Evolutionary conservation across 1,284 basidiomycete genomes (phyloP).

Genomic region (Sutorius eximius): DNA sequence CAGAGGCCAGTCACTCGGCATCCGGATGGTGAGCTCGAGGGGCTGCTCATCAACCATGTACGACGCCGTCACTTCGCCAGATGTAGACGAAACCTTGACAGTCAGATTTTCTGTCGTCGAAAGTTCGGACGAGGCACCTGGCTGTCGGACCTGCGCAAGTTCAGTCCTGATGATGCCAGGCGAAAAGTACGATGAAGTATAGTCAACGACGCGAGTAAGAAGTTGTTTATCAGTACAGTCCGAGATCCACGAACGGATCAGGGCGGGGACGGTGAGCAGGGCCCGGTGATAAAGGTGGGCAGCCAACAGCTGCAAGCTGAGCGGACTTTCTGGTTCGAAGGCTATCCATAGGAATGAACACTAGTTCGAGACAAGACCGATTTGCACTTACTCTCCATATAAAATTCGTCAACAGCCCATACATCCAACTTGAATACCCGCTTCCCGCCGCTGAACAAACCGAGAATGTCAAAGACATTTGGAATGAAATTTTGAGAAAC

Average conservation of each 20-base stretch:
- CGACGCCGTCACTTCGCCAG: slow-evolving; percentile 76
- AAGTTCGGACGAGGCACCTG: slow-evolving; percentile 62
- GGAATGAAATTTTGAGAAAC: slow-evolving; percentile 73
- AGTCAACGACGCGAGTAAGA: slow-evolving; percentile 70
- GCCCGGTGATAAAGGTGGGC: slow-evolving; percentile 90
- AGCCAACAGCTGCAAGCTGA: slow-evolving; percentile 71
- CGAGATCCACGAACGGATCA: slow-evolving; percentile 84
- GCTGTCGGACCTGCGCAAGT: slow-evolving; percentile 72
- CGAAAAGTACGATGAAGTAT: slow-evolving; percentile 88
- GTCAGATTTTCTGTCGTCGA: slow-evolving; percentile 76
- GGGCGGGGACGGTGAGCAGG: slow-evolving; percentile 77
- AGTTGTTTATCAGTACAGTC: slow-evolving; percentile 90
- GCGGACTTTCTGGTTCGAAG: slow-evolving; percentile 56
- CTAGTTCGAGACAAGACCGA: not conserved
- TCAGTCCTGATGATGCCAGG: slow-evolving; percentile 87
- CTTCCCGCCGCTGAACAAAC: slow-evolving; percentile 56
- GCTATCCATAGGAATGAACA: slow-evolving; percentile 40
- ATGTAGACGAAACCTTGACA: slow-evolving; percentile 69
- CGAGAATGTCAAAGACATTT: slow-evolving; percentile 68
- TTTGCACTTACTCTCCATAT: slow-evolving; percentile 66
- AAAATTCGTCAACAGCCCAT: slow-evolving; percentile 87
- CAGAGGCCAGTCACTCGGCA: slow-evolving; percentile 91
- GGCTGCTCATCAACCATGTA: slow-evolving; percentile 95
- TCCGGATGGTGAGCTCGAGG: slow-evolving; percentile 86
- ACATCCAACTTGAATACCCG: slow-evolving; percentile 75